phyloP scores from a whole-genome alignment of 2,329 filamentous ascomycete genomes.

The Aureobasidium subglaciale region DNA sequence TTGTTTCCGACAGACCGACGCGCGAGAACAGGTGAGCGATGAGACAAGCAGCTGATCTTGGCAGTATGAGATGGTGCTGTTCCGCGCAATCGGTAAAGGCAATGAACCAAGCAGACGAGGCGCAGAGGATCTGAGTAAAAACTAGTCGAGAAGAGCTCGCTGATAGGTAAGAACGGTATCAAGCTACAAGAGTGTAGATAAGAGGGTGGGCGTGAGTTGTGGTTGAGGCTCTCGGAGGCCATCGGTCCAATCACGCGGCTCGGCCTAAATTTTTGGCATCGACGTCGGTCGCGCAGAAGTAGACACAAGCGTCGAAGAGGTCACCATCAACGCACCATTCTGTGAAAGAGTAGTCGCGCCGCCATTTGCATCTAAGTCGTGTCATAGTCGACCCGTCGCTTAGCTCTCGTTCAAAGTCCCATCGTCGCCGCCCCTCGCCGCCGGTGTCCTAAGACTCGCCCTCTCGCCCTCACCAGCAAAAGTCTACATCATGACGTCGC shows the following conservation, averaged over 20 bases:
- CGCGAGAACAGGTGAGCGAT: conserved; percentile 4
- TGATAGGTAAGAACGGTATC: neutral
- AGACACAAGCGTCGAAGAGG: neutral
- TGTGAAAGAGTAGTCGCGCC: conserved; percentile 6
- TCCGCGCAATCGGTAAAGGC: neutral
- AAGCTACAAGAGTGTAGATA: neutral
- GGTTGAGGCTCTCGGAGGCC: neutral
- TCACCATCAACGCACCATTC: conserved; percentile 13
- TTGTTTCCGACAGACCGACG: neutral
- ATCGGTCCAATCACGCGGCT: conserved; percentile 15
- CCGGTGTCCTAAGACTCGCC: neutral
- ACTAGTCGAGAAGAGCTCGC: neutral
- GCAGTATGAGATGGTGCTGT: conserved; percentile 1
- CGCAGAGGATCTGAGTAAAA: neutral
- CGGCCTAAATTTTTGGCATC: conserved; percentile 15
- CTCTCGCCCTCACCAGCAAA: conserved; percentile 9
- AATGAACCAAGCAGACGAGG: neutral
- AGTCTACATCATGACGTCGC: conserved; percentile 17
- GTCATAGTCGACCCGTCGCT: conserved; percentile 4
- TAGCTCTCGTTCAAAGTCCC: neutral
- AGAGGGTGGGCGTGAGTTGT: neutral
- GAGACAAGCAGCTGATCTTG: conserved; percentile 12
- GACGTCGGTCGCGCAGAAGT: conserved; percentile 13
- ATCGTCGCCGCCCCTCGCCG: neutral
- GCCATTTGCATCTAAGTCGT: neutral